phyloP scores from a whole-genome alignment of 2,329 filamentous ascomycete species.

The Colletotrichum kahawae region DNA sequence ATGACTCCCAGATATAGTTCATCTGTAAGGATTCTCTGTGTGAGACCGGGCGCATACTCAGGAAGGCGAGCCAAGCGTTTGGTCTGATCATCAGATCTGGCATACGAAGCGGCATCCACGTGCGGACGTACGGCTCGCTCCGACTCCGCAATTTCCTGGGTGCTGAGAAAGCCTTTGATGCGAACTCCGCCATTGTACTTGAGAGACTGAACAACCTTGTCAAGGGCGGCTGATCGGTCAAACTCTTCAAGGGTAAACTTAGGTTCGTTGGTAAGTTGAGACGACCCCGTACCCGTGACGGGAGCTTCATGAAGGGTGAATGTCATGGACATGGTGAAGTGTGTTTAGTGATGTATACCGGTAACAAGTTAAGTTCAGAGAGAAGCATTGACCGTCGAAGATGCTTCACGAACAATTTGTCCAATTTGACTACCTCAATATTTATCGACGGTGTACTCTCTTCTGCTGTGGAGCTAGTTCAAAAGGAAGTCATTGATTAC shows the following conservation, averaged over 20 bases:
- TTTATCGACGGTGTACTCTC: background rate
- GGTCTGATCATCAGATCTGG: conserved; percentile 4
- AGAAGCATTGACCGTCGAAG: background rate
- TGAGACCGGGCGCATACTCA: background rate
- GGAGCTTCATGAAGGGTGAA: background rate
- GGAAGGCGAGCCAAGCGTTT: background rate
- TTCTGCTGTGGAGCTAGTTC: background rate
- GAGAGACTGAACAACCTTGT: background rate
- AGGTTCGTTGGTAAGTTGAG: background rate
- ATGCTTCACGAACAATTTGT: accelerated
- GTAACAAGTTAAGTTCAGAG: background rate
- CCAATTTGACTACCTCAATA: background rate
- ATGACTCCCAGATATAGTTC: background rate
- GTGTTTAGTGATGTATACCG: background rate
- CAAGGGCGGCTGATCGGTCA: background rate
- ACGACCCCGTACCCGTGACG: background rate
- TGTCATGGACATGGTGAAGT: background rate
- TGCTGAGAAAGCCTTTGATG: background rate
- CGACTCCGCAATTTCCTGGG: background rate
- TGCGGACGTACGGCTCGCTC: background rate
- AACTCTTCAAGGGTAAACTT: background rate
- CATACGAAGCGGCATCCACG: conserved; percentile 1
- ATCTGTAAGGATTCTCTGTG: background rate
- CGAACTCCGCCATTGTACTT: background rate
- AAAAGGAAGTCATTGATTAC: background rate